These are phyloP conservation scores for Tolypocladium paradoxum DNA, from an alignment of 2,329 filamentous ascomycete species.

Conservation along the genomic window DNA sequence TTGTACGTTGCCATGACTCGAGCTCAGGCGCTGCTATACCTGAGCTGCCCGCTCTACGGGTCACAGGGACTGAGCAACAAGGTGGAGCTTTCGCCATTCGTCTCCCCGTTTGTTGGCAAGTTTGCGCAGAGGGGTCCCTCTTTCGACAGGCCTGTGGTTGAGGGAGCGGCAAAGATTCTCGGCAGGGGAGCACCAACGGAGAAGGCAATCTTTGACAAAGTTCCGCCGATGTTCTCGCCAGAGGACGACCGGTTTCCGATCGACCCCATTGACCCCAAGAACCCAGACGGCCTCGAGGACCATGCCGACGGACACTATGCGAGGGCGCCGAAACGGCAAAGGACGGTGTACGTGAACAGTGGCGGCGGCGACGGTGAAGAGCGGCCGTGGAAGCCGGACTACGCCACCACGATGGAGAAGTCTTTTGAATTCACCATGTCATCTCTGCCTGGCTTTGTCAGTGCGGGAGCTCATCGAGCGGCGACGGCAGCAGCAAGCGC, in stretches of 20 bases:
- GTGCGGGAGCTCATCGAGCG: slow-evolving; percentile 43
- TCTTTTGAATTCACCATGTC: slow-evolving; percentile 48
- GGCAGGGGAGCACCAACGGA: slow-evolving; percentile 48
- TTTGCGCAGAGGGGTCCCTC: slow-evolving; percentile 57
- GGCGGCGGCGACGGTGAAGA: slow-evolving; percentile 6
- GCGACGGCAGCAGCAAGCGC: slow-evolving; percentile 17
- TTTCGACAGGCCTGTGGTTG: slow-evolving; percentile 51
- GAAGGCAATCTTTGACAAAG: slow-evolving; percentile 38
- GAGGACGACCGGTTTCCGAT: slow-evolving; percentile 61
- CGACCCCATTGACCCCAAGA: slow-evolving; percentile 40
- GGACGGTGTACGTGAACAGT: slow-evolving; percentile 8
- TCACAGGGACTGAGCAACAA: slow-evolving; percentile 46
- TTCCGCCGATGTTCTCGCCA: slow-evolving; percentile 41
- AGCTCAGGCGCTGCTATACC: slow-evolving; percentile 74
- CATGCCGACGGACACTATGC: slow-evolving; percentile 8
- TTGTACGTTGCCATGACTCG: slow-evolving; percentile 96
- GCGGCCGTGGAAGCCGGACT: slow-evolving; percentile 30
- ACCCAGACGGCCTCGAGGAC: slow-evolving; percentile 10
- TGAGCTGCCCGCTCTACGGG: slow-evolving; percentile 67
- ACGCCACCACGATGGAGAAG: slow-evolving; percentile 52
- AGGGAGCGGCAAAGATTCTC: slow-evolving; percentile 62
- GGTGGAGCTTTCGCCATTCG: slow-evolving; percentile 61
- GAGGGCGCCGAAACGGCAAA: slow-evolving; percentile 19
- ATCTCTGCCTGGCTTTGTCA: slow-evolving; percentile 49
- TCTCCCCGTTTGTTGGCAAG: slow-evolving; percentile 37